Percentiles rank a stretch among this genome's conserved stretches.
phyloP scores from a whole-genome alignment of 306 rosid genomes.

The Prosopis cineraria region DNA sequence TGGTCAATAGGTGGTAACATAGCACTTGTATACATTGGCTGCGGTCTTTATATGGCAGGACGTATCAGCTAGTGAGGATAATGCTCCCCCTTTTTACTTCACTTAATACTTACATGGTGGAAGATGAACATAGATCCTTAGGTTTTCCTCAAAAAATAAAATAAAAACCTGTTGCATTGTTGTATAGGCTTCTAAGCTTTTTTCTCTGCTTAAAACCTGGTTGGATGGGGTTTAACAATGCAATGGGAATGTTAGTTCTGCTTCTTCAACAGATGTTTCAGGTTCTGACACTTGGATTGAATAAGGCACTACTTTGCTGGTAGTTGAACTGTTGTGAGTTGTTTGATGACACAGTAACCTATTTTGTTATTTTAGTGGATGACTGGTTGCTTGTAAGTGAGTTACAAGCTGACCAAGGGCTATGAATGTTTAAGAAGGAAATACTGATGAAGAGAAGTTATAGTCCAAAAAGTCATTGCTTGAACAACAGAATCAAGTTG shows the following conservation, averaged over 20 bases:
- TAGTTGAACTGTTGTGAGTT: background rate
- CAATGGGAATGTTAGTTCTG: background rate
- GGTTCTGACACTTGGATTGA: background rate
- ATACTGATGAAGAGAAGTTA: constrained; percentile 2
- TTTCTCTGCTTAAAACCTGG: background rate
- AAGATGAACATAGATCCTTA: background rate
- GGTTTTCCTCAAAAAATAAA: background rate
- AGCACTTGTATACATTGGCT: background rate
- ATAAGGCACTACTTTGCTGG: background rate
- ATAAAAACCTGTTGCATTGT: background rate
- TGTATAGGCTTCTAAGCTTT: background rate
- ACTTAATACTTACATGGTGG: background rate
- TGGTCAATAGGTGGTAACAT: background rate
- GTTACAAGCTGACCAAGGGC: background rate
- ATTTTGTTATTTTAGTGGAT: background rate
- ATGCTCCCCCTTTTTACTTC: background rate
- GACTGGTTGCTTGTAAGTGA: background rate
- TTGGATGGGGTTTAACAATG: background rate
- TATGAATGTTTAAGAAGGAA: background rate
- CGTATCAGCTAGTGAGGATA: background rate
- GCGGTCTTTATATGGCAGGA: background rate
- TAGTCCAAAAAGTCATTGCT: background rate
- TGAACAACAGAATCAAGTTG: background rate
- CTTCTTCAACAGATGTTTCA: background rate
- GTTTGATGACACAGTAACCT: background rate